Evolutionary conservation across 1,284 basidiomycete genomes (phyloP), one percentile per base, ranked within the genome.

Genomic region (Austroboletus novae-zelandiae): DNA sequence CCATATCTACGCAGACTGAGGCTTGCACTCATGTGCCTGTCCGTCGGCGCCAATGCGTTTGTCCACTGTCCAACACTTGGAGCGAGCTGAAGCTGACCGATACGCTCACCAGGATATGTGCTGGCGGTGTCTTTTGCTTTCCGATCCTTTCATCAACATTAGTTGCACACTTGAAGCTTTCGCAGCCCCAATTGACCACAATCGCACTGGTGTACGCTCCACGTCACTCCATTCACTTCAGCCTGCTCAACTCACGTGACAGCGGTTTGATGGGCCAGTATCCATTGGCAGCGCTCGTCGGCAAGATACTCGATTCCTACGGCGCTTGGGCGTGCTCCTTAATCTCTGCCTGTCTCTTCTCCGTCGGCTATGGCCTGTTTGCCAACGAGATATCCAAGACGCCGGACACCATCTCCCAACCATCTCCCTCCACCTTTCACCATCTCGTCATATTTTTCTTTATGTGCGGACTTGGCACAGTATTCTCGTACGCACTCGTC

Each of bases 101-200:
- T 5, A 39, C 14, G 29, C 8, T 25, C 32, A 23, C 35, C 27
- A 89, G 86, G 18, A 65, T 89, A 57, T 83, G 77, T 54, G 85
- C 84, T 1, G 88, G 87, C 14, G 85, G 83, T 23, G 78, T 90
- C 50, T 89, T 88, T 71, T 83, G 78, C 46, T 89, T 90, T 61
- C 86, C 88, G 15, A 71, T 90, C 10, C 71, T 90, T 35, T 82
- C 87, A 1, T 83, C 86, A 9, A 70, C 75, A 2, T 65, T 91
- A 47, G 79, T 78, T 2, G 60, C 72, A 34, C 75, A 79, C 57
- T 68, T 83, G 61, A 80, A 82, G 60, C 72, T 90, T 44, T 78
- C 78, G 5, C 89, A 90, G 62, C 81, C 85, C 10, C 87, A 91
- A 58, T 68, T 91, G 48, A 89, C 86, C n/a, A 86, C 84, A 11